Evolutionary conservation across 169 alveolate genomes (phyloP), one percentile per base, ranked within the genome.

Genomic region (Plasmodium knowlesi): DNA sequence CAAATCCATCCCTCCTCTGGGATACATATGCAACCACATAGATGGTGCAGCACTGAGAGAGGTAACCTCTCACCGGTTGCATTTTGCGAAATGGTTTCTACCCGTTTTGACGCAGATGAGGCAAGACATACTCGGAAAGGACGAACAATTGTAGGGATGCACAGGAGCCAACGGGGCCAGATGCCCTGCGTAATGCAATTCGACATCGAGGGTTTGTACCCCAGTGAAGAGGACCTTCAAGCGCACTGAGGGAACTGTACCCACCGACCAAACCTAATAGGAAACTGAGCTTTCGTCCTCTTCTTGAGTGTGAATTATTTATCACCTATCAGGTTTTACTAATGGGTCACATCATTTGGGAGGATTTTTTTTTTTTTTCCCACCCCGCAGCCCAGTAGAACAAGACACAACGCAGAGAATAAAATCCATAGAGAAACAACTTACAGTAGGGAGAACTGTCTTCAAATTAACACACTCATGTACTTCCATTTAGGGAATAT

Each of bases 371-470:
- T 43, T 43, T 8, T 50, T 41, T 8, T 50, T 41, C n/a, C 41
- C 72, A 30, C 22, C 32, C 25, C 72, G 3, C 46, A 88, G 94
- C 46, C 19, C 5, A 53, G 34, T 46, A 9, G 46, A 50, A 1
- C 46, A 32, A 19, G 78, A 88, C 16, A 37, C 54, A 3, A 79
- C 71, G 30, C 76, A 88, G 39, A 88, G 57, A 19, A 88, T 71
- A 76, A 57, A 37, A 78, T 88, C 89, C 82, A 57, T 88, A 39
- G 89, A 76, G 50, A 88, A 88, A 32, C 94, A 88, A 50, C 46
- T 88, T 34, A 88, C 81, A 14, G 94, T 88, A 88, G 16, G 43
- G 67, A 83, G 73, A 37, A 12, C 43, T 16, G 25, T n/a, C 34
- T 67, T 83, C 70, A 74, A 74, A 74, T 74, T 1, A 3, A 74